Evolutionary conservation across 805 yeast species (phyloP).

Genomic region (Wickerhamomyces bisporus): DNA sequence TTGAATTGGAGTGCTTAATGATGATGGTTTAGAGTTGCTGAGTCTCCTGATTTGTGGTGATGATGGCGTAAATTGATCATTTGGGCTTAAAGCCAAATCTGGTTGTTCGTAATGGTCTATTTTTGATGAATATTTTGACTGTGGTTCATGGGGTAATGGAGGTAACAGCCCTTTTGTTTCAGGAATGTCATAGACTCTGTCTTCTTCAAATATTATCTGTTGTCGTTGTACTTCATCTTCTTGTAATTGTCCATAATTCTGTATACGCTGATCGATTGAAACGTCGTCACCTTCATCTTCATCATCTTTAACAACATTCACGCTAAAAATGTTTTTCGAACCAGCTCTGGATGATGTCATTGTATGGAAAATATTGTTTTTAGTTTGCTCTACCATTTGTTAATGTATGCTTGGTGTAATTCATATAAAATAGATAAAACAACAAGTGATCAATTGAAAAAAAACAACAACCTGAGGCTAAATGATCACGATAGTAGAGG

Average conservation of each 20-base stretch:
- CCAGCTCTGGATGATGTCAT: neutral
- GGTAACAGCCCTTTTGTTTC: slow-evolving; percentile 6
- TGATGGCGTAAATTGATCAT: neutral
- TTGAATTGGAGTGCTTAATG: neutral
- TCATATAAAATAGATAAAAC: too few relatives aligned
- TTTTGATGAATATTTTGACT: neutral
- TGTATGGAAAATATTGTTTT: too few relatives aligned
- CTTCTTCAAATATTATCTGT: too few relatives aligned
- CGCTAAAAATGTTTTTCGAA: neutral
- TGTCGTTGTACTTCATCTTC: neutral
- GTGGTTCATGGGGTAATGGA: slow-evolving; percentile 5
- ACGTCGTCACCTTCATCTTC: neutral
- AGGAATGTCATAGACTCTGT: slow-evolving; percentile 1
- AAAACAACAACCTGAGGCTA: too few relatives aligned
- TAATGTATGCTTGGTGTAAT: too few relatives aligned
- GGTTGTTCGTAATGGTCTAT: neutral
- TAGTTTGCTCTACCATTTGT: too few relatives aligned
- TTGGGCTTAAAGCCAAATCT: neutral
- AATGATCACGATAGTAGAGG: too few relatives aligned
- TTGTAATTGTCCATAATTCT: neutral
- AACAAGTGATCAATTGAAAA: too few relatives aligned
- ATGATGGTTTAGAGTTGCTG: neutral
- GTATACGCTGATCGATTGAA: neutral
- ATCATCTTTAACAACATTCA: neutral
- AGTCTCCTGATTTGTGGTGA: neutral